phyloP scores from a whole-genome alignment of 352 stramenopile species.

The Phytophthora crassamura region DNA sequence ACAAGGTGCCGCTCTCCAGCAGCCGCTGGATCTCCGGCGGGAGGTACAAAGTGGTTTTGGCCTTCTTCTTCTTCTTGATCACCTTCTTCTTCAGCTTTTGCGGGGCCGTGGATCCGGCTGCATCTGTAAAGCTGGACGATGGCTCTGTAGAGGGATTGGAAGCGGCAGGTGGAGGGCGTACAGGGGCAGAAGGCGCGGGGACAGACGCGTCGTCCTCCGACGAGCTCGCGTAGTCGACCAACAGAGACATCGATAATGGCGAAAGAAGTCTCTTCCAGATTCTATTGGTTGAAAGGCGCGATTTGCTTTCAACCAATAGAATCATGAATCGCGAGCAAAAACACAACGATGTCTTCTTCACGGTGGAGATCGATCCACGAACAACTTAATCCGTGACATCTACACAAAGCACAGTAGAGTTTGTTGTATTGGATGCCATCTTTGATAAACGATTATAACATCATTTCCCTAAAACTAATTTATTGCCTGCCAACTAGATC shows the following conservation, averaged over 20 bases:
- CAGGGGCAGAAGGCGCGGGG: neutral
- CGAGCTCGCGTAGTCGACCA: constrained; percentile 68
- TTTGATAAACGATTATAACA: no score
- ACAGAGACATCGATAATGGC: constrained; percentile 46
- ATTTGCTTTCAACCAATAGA: no score
- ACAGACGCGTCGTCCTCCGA: constrained; percentile 50
- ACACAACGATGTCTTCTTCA: no score
- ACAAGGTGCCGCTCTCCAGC: constrained; percentile 43
- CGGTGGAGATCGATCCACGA: no score
- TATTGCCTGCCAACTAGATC: no score
- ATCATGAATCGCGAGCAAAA: no score
- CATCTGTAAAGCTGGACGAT: neutral
- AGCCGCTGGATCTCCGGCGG: constrained; percentile 65
- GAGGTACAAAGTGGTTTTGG: constrained; percentile 57
- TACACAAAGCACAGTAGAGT: no score
- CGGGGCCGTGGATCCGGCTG: constrained; percentile 2
- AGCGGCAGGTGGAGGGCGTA: neutral
- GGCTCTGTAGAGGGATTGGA: neutral
- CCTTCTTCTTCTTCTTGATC: constrained; percentile 39
- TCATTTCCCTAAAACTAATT: no score
- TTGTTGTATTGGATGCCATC: no score
- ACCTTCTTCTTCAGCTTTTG: constrained; percentile 35
- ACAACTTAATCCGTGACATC: no score
- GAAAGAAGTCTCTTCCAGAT: constrained; percentile 1
- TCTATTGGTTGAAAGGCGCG: neutral